phyloP scores from a whole-genome alignment of 371 early-diverging fungal genomes.

The Capillidium rhysosporum region DNA sequence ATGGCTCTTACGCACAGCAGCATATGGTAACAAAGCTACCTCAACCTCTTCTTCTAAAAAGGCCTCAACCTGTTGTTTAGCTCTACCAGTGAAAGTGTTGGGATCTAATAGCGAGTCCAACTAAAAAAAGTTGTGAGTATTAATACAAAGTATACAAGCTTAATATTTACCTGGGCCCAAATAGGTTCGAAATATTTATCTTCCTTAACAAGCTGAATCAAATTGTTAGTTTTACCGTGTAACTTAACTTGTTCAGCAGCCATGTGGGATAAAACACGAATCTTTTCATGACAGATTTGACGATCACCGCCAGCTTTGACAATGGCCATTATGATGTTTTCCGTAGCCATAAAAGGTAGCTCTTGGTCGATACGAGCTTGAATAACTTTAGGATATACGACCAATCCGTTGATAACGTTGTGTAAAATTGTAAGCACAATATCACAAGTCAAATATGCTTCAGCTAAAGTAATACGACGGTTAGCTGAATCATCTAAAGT shows the following conservation, averaged over 20 bases:
- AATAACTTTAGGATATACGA: constrained; percentile 93
- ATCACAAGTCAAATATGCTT: constrained; percentile 93
- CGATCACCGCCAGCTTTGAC: constrained; percentile 92
- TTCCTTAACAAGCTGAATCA: constrained; percentile 73
- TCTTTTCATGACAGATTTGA: constrained; percentile 90
- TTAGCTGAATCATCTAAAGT: constrained; percentile 94
- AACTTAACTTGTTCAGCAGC: constrained; percentile 81
- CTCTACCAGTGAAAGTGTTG: constrained; percentile 83
- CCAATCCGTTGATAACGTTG: constrained; percentile 90
- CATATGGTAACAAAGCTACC: constrained; percentile 67
- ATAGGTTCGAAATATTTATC: constrained; percentile 78
- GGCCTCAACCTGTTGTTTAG: constrained; percentile 78
- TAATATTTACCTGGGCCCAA: constrained; percentile 3
- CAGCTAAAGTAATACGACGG: constrained; percentile 88
- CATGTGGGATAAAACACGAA: constrained; percentile 86
- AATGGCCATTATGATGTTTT: constrained; percentile 98
- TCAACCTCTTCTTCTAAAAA: constrained; percentile 68
- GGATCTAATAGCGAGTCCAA: constrained; percentile 72
- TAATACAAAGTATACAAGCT: background rate
- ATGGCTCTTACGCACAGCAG: constrained; percentile 23
- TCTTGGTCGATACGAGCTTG: constrained; percentile 77
- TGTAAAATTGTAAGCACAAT: constrained; percentile 80
- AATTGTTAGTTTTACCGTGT: constrained; percentile 84
- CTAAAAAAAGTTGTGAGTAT: constrained; percentile 8
- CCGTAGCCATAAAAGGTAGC: constrained; percentile 97